Conservation (phyloP, 768 basidiomycete genomes). For the Leccinellum luteum region DNA sequence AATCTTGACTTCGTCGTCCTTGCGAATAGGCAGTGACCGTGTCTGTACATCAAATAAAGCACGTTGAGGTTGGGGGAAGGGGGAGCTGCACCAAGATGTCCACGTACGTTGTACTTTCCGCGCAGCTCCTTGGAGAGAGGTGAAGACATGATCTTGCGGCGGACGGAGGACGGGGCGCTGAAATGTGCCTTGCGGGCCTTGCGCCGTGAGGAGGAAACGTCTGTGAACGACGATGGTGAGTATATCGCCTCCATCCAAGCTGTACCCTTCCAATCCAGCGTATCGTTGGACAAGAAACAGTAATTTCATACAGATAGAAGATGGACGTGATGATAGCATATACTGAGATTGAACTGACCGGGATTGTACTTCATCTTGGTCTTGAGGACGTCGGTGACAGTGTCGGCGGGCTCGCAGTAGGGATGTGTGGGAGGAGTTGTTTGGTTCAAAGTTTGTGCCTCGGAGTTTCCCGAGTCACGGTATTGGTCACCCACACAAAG, state of each 20-base stretch:
- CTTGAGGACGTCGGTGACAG: conserved; percentile 62
- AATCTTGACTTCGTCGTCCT: conserved; percentile 97
- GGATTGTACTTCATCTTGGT: conserved; percentile 79
- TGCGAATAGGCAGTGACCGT: conserved; percentile 92
- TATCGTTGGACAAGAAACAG: conserved; percentile 29
- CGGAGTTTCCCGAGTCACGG: conserved; percentile 23
- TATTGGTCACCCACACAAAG: too few relatives aligned
- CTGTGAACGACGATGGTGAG: conserved; percentile 45
- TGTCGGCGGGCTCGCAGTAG: conserved; percentile 35
- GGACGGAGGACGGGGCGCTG: conserved; percentile 88
- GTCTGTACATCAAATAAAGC: conserved; percentile 42
- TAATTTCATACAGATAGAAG: conserved; percentile 24
- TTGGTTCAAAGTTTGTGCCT: conserved; percentile 37
- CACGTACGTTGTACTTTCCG: conserved; percentile 82
- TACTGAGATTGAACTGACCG: conserved; percentile 52
- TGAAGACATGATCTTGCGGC: conserved; percentile 98
- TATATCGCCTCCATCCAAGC: conserved; percentile 43
- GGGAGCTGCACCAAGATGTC: not conserved
- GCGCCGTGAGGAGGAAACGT: conserved; percentile 90
- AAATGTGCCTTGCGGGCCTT: conserved; percentile 99
- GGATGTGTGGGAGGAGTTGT: conserved; percentile 24
- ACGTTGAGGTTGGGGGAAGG: not conserved
- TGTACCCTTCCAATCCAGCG: conserved; percentile 52
- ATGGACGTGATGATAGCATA: conserved; percentile 17
- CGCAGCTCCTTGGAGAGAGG: conserved; percentile 94